Conservation (phyloP, 306 rosid genomes). For the Canavalia gladiata region DNA sequence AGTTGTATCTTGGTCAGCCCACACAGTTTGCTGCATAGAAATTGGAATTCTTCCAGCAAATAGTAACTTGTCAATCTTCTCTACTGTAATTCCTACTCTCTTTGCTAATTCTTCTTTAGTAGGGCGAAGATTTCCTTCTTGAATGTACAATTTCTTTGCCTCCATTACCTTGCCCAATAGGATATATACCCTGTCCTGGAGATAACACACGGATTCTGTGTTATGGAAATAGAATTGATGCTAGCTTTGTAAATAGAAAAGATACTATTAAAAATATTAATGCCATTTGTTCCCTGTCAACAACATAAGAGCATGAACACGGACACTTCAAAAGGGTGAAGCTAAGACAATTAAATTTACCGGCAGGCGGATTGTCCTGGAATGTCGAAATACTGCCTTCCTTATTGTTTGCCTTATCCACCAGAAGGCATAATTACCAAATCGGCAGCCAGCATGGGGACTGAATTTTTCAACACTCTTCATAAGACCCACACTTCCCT, state of each 20-base stretch:
- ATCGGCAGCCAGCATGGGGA: conserved; percentile 83
- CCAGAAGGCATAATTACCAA: conserved; percentile 83
- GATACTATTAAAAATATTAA: neutral
- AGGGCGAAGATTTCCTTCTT: conserved; percentile 79
- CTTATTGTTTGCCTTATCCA: conserved; percentile 83
- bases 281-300: conserved; percentile 28
- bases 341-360: conserved; percentile 55
- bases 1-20: conserved; percentile 86
- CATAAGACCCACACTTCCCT: conserved; percentile 94
- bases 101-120: conserved; percentile 82
- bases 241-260: conserved; percentile 35
- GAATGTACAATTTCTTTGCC: conserved; percentile 75
- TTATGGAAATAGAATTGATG: conserved; percentile 37
- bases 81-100: conserved; percentile 73
- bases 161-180: conserved; percentile 76
- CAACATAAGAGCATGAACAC: neutral
- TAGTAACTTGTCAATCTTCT: conserved; percentile 68
- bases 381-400: conserved; percentile 80
- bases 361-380: conserved; percentile 88
- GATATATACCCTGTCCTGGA: conserved; percentile 79
- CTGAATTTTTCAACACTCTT: conserved; percentile 87
- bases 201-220: conserved; percentile 29
- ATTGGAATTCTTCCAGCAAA: conserved; percentile 75
- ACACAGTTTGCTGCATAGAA: conserved; percentile 87
- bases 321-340: conserved; percentile 30